These are phyloP conservation scores for Knufia petricola DNA, from an alignment of 2,329 filamentous ascomycete genomes.

Conservation along the genomic window DNA sequence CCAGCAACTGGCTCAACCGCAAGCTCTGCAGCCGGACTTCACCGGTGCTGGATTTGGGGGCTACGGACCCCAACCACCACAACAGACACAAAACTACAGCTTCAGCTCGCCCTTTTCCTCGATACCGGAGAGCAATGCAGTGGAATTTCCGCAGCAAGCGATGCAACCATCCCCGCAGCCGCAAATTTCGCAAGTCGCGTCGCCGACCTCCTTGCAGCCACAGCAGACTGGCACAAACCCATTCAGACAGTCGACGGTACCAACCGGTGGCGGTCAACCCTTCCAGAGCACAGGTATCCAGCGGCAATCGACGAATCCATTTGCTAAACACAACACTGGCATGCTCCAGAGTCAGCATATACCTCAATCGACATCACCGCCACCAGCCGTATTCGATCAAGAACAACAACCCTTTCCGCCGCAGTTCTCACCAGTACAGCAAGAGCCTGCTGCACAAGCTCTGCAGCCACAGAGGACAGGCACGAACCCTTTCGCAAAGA, in stretches of 20 bases:
- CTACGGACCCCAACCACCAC: conserved; percentile 62
- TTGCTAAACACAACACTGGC: conserved; percentile 53
- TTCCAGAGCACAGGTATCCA: conserved; percentile 36
- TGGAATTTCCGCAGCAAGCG: conserved; percentile 38
- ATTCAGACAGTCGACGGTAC: conserved; percentile 85
- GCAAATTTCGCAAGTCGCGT: conserved; percentile 18
- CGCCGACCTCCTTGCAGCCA: conserved; percentile 30
- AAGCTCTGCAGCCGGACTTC: conserved; percentile 49
- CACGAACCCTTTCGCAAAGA: conserved; percentile 62
- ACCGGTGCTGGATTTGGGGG: conserved; percentile 78
- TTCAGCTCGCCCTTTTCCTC: conserved; percentile 34
- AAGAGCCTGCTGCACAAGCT: conserved; percentile 30
- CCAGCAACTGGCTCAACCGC: conserved; percentile 24
- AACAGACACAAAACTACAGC: conserved; percentile 32
- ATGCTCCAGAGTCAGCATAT: conserved; percentile 10
- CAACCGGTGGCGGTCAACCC: conserved; percentile 30
- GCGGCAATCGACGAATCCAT: conserved; percentile 74
- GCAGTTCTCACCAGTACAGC: conserved; percentile 31
- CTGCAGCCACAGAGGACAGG: conserved; percentile 54
- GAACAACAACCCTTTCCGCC: conserved; percentile 22
- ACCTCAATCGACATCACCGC: conserved; percentile 22
- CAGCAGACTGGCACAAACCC: conserved; percentile 70
- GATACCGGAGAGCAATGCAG: conserved; percentile 42
- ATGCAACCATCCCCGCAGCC: not conserved
- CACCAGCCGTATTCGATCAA: conserved; percentile 27